These are phyloP conservation scores for Fonsecaea pedrosoi DNA, from an alignment of 2,329 filamentous ascomycete genomes.

Conservation along the genomic window DNA sequence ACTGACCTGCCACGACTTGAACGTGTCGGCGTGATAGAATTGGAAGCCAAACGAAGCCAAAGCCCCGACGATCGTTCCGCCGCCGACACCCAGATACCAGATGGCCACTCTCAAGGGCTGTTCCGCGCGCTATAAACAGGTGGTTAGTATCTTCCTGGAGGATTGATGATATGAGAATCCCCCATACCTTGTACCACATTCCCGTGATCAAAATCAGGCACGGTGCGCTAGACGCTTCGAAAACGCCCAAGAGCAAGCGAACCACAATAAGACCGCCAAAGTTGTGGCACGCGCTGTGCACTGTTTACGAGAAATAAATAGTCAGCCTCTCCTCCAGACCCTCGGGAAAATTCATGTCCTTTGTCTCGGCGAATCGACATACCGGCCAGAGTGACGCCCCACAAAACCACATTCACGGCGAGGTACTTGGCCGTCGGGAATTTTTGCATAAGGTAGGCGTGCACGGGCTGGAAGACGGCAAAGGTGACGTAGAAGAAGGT, in stretches of 20 bases:
- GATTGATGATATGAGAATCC: too few species aligned
- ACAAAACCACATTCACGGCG: constrained; percentile 63
- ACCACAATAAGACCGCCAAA: constrained; percentile 62
- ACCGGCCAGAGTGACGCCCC: constrained; percentile 46
- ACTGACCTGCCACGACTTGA: constrained; percentile 23
- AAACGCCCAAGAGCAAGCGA: constrained; percentile 66
- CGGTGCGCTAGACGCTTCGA: constrained; percentile 66
- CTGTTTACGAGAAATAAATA: not conserved
- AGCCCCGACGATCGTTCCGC: constrained; percentile 62
- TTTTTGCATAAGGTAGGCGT: constrained; percentile 62
- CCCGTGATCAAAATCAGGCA: constrained; percentile 67
- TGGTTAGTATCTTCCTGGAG: too few species aligned
- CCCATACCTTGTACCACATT: constrained; percentile 57
- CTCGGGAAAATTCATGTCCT: not conserved
- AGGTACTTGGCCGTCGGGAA: constrained; percentile 68
- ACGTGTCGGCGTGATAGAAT: constrained; percentile 45
- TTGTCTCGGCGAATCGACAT: constrained; percentile 47
- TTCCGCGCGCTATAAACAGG: constrained; percentile 48
- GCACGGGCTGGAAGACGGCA: constrained; percentile 64
- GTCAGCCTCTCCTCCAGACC: not conserved
- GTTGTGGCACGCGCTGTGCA: constrained; percentile 54
- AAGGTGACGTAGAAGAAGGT: constrained; percentile 70
- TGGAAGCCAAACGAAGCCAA: constrained; percentile 59
- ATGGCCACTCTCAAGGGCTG: constrained; percentile 65
- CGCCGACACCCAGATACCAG: constrained; percentile 67